Evolutionary conservation across 768 basidiomycete genomes (phyloP), one percentile per base, ranked within the genome.

Genomic region (Pholiota conissans): DNA sequence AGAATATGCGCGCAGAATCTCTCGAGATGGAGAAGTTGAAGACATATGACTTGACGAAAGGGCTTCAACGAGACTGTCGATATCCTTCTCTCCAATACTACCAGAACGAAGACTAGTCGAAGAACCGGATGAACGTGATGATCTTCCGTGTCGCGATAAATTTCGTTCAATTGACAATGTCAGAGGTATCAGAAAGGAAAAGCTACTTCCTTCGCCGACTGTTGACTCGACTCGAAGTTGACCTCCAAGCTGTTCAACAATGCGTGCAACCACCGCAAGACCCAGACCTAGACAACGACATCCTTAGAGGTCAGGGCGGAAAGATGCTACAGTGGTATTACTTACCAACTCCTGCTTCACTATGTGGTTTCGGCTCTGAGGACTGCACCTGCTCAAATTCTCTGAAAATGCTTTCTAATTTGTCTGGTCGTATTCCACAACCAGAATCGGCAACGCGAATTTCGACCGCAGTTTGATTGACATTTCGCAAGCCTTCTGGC

Each of bases 311-410:
- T n/a, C n/a, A n/a, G n/a, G n/a, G n/a, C n/a, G n/a, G 37, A 39
- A 57, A 42, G 13, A 42, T 52, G 27, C n/a, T 24, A 40, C 20
- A 22, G n/a, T 2, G 2, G 9, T 8, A 16, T 24, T 8, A 55
- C 76, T 48, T 60, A 82, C 84, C 84, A 34, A 86, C 76, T 8
- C 84, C 84, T 20, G 72, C 66, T 30, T 73, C 75, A 11, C 63
- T 64, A 39, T 63, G 67, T 20, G 69, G 63, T 61, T 70, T 76
- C 8, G 78, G 67, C 52, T 79, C 74, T 18, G 75, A 71, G 1
- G 76, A 79, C 64, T 89, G 89, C 8, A 90, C 87, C 61, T 89
- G 85, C 69, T 91, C 89, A 53, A 93, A 87, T 58, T 90, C 87
- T 58, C 89, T 76, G 71, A 93, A 92, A 50, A 93, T 89, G 52